Evolutionary conservation across 345 rosid genomes (phyloP), one percentile per base, ranked within the genome.

Genomic region (Alliaria petiolata): DNA sequence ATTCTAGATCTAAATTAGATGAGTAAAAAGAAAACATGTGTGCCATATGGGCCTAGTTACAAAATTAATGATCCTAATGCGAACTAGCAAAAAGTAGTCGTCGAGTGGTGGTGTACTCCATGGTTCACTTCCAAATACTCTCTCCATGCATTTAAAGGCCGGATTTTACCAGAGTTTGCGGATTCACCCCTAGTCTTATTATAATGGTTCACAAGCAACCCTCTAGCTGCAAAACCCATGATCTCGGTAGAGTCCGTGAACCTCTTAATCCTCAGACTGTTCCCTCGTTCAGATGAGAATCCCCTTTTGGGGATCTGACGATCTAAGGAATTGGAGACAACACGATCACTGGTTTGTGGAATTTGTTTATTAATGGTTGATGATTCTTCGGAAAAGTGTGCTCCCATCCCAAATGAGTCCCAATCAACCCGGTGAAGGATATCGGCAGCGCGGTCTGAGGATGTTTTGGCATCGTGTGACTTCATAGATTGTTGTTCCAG

Each of bases 191-290:
- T 70, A 4, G 57, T 40, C 67, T 68, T 58, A n/a, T n/a, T n/a
- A 20, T 76, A 26, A 22, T 19, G 13, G 26, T 66, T 88, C 75
- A 54, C 11, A 65, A 91, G 83, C 52, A 91, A 59, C 30, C 84
- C 90, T 74, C 79, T 87, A 5, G 98, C 97, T 0, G 98, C 92
- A 4, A 93, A 93, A 12, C 95, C 89, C 85, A 91, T 76, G 3
- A 89, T 77, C 72, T 91, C 92, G 0, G 83, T 75, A 6, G 90
- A 82, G 54, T 85, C 86, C 80, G 83, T 51, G 11, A 58, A 82
- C 57, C 83, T 82, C 44, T 81, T 82, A 51, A 88, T 79, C 73
- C 85, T 83, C 5, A 84, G 35, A 50, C 81, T 64, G 35, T 80
- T 47, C 28, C 79, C 76, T 36, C 81, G 81, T 71, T 81, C 83